Evolutionary conservation across 208 protist species (phyloP).

Genomic region (Crithidia thermophila): DNA sequence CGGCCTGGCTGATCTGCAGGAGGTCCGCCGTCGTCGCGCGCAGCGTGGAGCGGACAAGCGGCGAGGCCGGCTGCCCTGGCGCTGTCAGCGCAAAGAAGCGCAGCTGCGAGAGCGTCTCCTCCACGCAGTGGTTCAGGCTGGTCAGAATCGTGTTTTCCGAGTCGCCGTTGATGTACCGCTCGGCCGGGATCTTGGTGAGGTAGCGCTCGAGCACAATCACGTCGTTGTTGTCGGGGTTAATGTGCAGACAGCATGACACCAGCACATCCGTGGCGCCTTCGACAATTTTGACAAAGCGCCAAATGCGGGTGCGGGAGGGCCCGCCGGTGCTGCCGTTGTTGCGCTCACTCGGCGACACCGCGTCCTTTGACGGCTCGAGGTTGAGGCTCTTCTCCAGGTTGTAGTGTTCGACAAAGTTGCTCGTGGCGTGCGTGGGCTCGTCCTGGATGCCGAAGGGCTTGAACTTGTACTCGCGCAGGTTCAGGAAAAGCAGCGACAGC

Average conservation of each 20-base stretch:
- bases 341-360: neutral
- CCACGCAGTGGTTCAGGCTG: conserved; percentile 55
- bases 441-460: conserved; percentile 80
- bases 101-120: conserved; percentile 59
- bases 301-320: conserved; percentile 6
- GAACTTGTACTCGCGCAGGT: conserved; percentile 87
- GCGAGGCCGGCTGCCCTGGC: conserved; percentile 11
- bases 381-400: conserved; percentile 53
- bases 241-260: conserved; percentile 74
- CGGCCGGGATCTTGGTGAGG: conserved; percentile 66
- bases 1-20: conserved; percentile 24
- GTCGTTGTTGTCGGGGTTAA: conserved; percentile 24
- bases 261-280: conserved; percentile 84
- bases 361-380: conserved; percentile 17
- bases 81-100: conserved; percentile 40
- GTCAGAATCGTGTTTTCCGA: conserved; percentile 58
- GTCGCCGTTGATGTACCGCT: conserved; percentile 74
- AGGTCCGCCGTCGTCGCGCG: conserved; percentile 29
- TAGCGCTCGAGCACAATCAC: conserved; percentile 64
- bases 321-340: neutral
- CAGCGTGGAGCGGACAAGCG: conserved; percentile 35
- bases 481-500: conserved; percentile 66
- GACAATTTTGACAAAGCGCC: conserved; percentile 86
- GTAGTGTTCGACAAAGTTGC: conserved; percentile 89
- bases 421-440: conserved; percentile 49